Percentiles rank a stretch among this genome's conserved stretches.
These are phyloP conservation scores for Fusarium piperis DNA, from an alignment of 2,329 filamentous ascomycete species.

Conservation along the genomic window DNA sequence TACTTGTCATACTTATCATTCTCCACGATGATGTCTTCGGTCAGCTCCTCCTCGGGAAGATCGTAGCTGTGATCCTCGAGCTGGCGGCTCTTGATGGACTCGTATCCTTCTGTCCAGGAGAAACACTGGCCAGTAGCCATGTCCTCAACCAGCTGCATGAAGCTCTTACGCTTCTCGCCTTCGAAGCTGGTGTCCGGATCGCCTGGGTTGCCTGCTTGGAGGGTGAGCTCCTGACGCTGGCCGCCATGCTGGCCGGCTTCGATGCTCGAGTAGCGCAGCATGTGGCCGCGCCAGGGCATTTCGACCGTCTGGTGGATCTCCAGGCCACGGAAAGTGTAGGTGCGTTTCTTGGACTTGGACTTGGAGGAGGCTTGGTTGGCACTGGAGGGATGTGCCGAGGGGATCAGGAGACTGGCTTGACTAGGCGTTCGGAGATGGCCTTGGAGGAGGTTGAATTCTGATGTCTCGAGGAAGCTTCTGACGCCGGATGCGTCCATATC, in stretches of 20 bases:
- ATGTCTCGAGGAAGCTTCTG: conserved; percentile 54
- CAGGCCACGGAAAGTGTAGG: conserved; percentile 59
- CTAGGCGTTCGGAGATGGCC: conserved; percentile 55
- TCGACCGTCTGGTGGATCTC: conserved; percentile 61
- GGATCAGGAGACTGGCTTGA: conserved; percentile 24
- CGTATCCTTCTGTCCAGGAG: conserved; percentile 49
- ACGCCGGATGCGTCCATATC: conserved; percentile 49
- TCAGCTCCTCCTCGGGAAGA: conserved; percentile 37
- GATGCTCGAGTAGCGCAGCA: conserved; percentile 61
- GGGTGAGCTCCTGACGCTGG: conserved; percentile 59
- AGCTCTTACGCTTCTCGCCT: conserved; percentile 19
- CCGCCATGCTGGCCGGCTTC: conserved; percentile 63
- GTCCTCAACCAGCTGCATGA: conserved; percentile 43
- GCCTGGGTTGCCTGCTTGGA: conserved; percentile 41
- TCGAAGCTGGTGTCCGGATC: neutral
- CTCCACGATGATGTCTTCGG: conserved; percentile 38
- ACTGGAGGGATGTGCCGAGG: conserved; percentile 10
- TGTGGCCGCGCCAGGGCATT: conserved; percentile 55
- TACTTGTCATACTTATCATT: conserved; percentile 18
- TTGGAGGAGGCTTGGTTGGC: neutral
- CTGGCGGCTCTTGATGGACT: conserved; percentile 39
- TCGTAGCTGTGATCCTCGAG: conserved; percentile 42
- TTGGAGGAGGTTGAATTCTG: conserved; percentile 56
- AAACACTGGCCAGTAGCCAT: conserved; percentile 46
- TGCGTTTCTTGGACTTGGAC: conserved; percentile 36